Conservation (phyloP, 2,329 filamentous ascomycete species). For the Fusarium newnesense region DNA sequence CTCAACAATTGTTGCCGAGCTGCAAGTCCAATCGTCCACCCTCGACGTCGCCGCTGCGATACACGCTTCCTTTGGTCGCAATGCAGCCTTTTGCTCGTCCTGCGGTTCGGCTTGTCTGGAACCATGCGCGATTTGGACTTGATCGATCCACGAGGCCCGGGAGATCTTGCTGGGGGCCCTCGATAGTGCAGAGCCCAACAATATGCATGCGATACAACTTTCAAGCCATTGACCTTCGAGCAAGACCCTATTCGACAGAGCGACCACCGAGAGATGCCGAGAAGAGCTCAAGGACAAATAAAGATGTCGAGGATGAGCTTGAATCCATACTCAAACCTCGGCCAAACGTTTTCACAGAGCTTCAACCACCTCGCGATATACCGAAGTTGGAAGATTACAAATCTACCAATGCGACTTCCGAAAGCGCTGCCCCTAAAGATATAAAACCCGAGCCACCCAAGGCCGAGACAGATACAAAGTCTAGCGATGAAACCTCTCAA, state of each 20-base stretch:
- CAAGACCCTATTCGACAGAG: slow-evolving; percentile 45
- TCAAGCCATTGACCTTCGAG: slow-evolving; percentile 34
- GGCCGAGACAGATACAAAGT: slow-evolving; percentile 9
- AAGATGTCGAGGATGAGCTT: slow-evolving; percentile 31
- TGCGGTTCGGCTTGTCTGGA: slow-evolving; percentile 45
- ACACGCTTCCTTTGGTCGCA: slow-evolving; percentile 25
- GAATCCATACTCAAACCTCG: slow-evolving; percentile 36
- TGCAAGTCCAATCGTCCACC: slow-evolving; percentile 12
- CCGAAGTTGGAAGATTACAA: slow-evolving; percentile 15
- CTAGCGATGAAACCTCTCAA: slow-evolving; percentile 4
- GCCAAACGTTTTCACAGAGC: slow-evolving; percentile 18
- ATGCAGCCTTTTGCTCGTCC: slow-evolving; percentile 52
- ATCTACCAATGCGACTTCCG: neutral
- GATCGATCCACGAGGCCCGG: slow-evolving; percentile 35
- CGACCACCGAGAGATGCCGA: slow-evolving; percentile 35
- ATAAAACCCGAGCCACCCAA: slow-evolving; percentile 7
- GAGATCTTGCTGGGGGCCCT: slow-evolving; percentile 28
- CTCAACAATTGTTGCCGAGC: slow-evolving; percentile 34
- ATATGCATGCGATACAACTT: slow-evolving; percentile 39
- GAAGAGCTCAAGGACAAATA: slow-evolving; percentile 23
- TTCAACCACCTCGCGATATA: slow-evolving; percentile 15
- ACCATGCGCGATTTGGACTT: slow-evolving; percentile 43
- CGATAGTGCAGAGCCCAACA: slow-evolving; percentile 23
- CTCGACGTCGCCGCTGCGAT: slow-evolving; percentile 25
- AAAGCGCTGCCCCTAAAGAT: slow-evolving; percentile 1